phyloP scores from a whole-genome alignment of 2,329 filamentous ascomycete species.

The Hypomyces rosellus region DNA sequence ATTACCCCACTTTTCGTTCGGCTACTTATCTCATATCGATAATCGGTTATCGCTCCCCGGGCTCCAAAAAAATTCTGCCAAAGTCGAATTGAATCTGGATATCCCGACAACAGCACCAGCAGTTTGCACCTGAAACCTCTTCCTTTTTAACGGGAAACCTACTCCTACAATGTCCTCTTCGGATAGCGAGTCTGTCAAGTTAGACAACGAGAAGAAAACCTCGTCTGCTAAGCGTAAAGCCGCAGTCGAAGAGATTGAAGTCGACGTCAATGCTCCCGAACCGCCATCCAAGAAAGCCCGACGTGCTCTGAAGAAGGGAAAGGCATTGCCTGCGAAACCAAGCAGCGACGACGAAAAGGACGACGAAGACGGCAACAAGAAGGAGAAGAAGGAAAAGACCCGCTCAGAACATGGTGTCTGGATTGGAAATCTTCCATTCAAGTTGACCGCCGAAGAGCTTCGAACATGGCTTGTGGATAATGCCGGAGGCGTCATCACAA shows the following conservation, averaged over 20 bases:
- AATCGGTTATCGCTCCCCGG: slow-evolving; percentile 5
- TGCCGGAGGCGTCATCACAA: slow-evolving; percentile 58
- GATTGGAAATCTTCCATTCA: slow-evolving; percentile 94
- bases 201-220: slow-evolving; percentile 11
- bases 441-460: slow-evolving; percentile 65
- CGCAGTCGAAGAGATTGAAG: slow-evolving; percentile 68
- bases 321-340: slow-evolving; percentile 43
- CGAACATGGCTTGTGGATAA: slow-evolving; percentile 72
- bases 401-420: slow-evolving; percentile 83
- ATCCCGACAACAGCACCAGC: neutral
- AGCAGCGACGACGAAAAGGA: slow-evolving; percentile 30
- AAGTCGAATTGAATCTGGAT: neutral
- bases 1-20: neutral
- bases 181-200: slow-evolving; percentile 7
- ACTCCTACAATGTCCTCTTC: slow-evolving; percentile 11
- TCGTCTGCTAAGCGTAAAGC: slow-evolving; percentile 60
- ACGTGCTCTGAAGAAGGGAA: slow-evolving; percentile 82
- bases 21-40: slow-evolving; percentile 8
- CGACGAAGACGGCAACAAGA: slow-evolving; percentile 30
- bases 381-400: slow-evolving; percentile 40
- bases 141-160: neutral
- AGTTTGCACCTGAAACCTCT: neutral
- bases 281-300: slow-evolving; percentile 92
- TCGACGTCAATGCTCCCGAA: slow-evolving; percentile 83
- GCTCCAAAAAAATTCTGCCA: slow-evolving; percentile 9